Percentiles rank a stretch among this genome's conserved stretches.
Evolutionary conservation across 768 basidiomycete species (phyloP).

Genomic region (Tremella mesenterica): DNA sequence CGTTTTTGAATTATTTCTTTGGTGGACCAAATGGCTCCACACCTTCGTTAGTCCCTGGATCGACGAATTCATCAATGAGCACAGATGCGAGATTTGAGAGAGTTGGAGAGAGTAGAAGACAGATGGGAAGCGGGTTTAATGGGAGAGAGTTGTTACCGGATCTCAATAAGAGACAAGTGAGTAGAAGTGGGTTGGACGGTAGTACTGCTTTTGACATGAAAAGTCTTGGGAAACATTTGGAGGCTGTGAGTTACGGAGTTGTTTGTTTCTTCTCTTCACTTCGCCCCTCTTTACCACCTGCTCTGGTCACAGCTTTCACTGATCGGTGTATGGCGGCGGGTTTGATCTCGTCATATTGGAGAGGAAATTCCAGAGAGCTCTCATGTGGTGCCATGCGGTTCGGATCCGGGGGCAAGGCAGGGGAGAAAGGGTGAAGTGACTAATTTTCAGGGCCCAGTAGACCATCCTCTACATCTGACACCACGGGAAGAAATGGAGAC

Average conservation of each 20-base stretch:
- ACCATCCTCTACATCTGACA: slow-evolving; percentile 58
- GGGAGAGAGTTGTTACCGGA: slow-evolving; percentile 39
- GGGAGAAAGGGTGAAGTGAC: background rate
- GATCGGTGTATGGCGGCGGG: no score
- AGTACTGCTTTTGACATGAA: slow-evolving; percentile 96
- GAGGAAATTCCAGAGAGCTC: no score
- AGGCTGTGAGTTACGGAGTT: slow-evolving; percentile 76
- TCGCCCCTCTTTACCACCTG: no score
- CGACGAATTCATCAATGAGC: slow-evolving; percentile 5
- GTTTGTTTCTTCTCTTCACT: no score
- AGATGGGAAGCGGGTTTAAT: background rate
- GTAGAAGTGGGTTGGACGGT: slow-evolving; percentile 53
- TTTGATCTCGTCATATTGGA: no score
- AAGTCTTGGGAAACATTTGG: slow-evolving; percentile 92
- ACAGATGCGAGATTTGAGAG: slow-evolving; percentile 2
- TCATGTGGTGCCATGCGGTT: no score
- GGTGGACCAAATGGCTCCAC: slow-evolving; percentile 50
- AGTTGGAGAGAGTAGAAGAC: background rate
- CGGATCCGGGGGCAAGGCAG: no score
- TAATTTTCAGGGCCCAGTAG: slow-evolving; percentile 49
- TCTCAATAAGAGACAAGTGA: slow-evolving; percentile 28
- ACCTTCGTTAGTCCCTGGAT: background rate
- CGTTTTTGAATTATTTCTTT: slow-evolving; percentile 96
- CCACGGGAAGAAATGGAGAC: slow-evolving; percentile 95
- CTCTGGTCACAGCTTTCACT: no score